Base-by-base conservation (phyloP, 129 eudicot species). In the Smallanthus sonchifolius region DNA sequence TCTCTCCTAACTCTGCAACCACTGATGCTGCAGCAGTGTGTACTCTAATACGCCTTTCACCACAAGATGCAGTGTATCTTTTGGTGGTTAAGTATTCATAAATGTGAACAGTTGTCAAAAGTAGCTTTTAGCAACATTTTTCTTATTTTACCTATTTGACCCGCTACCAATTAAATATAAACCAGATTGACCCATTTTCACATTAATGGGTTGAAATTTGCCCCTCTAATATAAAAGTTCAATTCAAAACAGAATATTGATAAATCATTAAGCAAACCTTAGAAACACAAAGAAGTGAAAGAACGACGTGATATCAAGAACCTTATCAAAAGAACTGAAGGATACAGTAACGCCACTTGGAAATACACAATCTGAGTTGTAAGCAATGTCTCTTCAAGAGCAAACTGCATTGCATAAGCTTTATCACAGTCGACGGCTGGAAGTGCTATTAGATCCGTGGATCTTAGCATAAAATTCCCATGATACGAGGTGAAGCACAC, bases 401-500 rank as follows among this genome's bases (percentile, higher is more conserved):
- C 88, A 77, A 95, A 85, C 82, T 91, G 99, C 86, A 90, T 92
- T 64, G 99, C 96, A 81, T 83, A 91, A 69, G 99, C 99, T 82
- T 95, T 95, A 80, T 95, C 99, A 82, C 99, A 95, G 86, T 95
- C 99, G 51, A 87, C 96, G 52, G 99, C 99, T 74, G 99, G 99
- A 78, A 95, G 99, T 17, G 99, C 99, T 69, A 95, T 30, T 36
- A 95, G 76, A 82, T 95, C 99, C 35, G 99, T 95, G 69, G 99
- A 95, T 78, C 99, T 81, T 77, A 95, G 87, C 99, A 95, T 95
- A 70, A 95, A 95, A 82, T 95, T 91, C 56, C 99, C 99, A 85
- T 95, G 99, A 77, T 95, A 95, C 65, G 99, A 86, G 63, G 91
- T 88, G 67, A 95, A 95, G 19, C 99, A 90, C 70, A 95, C 94